These are phyloP conservation scores for Globisporangium canariense DNA, from an alignment of 352 stramenopile species.

Conservation along the genomic window DNA sequence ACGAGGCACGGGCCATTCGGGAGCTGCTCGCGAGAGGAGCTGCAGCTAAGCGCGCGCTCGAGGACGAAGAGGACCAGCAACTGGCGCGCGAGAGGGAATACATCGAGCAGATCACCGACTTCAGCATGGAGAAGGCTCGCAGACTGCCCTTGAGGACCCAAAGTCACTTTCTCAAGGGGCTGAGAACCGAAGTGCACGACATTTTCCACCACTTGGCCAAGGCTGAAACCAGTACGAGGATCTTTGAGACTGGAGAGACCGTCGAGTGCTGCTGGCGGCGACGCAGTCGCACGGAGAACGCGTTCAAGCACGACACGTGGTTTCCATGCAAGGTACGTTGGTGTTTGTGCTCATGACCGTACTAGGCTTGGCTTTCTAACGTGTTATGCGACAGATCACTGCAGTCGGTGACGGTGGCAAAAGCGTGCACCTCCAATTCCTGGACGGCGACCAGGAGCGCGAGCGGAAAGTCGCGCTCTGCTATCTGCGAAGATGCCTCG, in stretches of 20 bases:
- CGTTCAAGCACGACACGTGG: slow-evolving; percentile 25
- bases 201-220: slow-evolving; percentile 28
- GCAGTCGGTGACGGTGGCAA: slow-evolving; percentile 21
- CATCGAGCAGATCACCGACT: slow-evolving; percentile 32
- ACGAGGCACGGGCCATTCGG: slow-evolving; percentile 42
- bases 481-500: slow-evolving; percentile 29
- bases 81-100: slow-evolving; percentile 26
- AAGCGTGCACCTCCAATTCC: slow-evolving; percentile 37
- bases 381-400: slow-evolving; percentile 16
- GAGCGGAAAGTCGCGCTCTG: slow-evolving; percentile 36
- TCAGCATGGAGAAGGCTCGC: slow-evolving; percentile 38
- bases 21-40: slow-evolving; percentile 42
- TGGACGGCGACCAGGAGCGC: slow-evolving; percentile 44
- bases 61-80: slow-evolving; percentile 42
- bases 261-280: slow-evolving; percentile 57
- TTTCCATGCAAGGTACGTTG: slow-evolving; percentile 26
- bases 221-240: neutral
- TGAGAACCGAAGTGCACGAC: slow-evolving; percentile 33
- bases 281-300: slow-evolving; percentile 19
- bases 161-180: slow-evolving; percentile 36
- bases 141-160: slow-evolving; percentile 37
- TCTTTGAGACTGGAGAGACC: slow-evolving; percentile 31
- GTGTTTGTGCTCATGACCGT: neutral
- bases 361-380: neutral
- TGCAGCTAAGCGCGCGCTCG: slow-evolving; percentile 36